phyloP scores from a whole-genome alignment of 768 basidiomycete genomes.

The Rickenella mellea region DNA sequence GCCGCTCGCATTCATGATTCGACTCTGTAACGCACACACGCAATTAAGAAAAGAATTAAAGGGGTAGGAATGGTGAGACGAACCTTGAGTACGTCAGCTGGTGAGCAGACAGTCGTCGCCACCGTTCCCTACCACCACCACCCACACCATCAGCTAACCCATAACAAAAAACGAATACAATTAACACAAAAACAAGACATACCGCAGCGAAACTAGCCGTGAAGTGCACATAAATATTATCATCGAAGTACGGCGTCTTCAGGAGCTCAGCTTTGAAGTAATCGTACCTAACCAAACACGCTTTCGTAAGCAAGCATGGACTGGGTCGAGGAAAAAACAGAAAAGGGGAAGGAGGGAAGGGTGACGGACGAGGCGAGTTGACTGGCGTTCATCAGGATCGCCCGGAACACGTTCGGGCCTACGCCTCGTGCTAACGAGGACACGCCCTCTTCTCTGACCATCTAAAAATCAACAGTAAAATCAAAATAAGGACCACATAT shows the following conservation, averaged over 20 bases:
- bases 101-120: conserved; percentile 83
- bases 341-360: background rate
- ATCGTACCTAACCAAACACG: conserved; percentile 41
- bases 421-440: conserved; percentile 71
- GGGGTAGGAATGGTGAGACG: conserved; percentile 4
- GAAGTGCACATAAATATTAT: conserved; percentile 79
- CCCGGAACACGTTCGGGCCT: conserved; percentile 79
- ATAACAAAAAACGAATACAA: background rate
- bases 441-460: conserved; percentile 79
- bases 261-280: conserved; percentile 83
- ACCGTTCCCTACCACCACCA: conserved; percentile 55
- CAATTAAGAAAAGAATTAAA: background rate
- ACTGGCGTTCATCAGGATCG: conserved; percentile 84
- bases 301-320: background rate
- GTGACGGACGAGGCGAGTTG: conserved; percentile 76
- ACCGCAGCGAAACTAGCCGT: conserved; percentile 83
- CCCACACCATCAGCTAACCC: background rate
- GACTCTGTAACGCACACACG: conserved; percentile 33
- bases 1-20: conserved; percentile 85
- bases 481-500: background rate
- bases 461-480: conserved; percentile 38
- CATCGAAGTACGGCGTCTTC: conserved; percentile 60
- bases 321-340: too few relatives aligned
- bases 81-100: conserved; percentile 78
- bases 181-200: conserved; percentile 16